Evolutionary conservation across 2,329 filamentous ascomycete genomes (phyloP).

Genomic region (Xylaria sp.): DNA sequence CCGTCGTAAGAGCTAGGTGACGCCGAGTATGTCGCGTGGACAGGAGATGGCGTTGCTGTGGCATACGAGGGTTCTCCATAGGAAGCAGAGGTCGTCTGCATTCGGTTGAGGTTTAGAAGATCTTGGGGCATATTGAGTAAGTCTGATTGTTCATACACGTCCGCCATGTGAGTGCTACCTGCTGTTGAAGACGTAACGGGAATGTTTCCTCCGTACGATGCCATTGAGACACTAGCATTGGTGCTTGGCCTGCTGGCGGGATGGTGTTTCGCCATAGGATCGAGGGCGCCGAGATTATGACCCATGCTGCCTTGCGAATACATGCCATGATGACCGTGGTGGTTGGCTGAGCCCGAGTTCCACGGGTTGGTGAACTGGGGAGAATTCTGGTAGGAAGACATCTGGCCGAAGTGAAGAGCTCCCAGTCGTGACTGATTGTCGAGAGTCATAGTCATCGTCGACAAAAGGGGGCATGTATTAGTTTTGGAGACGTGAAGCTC

Average conservation of each 20-base stretch:
- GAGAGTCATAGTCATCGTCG: conserved; percentile 93
- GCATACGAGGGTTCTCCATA: conserved; percentile 77
- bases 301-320: conserved; percentile 67
- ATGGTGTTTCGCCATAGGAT: conserved; percentile 66
- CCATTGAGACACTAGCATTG: conserved; percentile 69
- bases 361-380: conserved; percentile 93
- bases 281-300: conserved; percentile 66
- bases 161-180: conserved; percentile 72
- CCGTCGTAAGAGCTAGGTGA: conserved; percentile 78
- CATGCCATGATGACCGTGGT: conserved; percentile 69
- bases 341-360: conserved; percentile 69
- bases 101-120: conserved; percentile 74
- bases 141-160: conserved; percentile 69
- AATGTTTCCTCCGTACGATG: conserved; percentile 76
- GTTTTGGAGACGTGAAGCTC: conserved; percentile 44
- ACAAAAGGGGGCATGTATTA: conserved; percentile 40
- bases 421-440: conserved; percentile 88
- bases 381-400: conserved; percentile 73
- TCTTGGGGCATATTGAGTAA: conserved; percentile 80
- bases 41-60: conserved; percentile 73
- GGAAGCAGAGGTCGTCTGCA: conserved; percentile 69
- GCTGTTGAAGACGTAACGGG: conserved; percentile 79
- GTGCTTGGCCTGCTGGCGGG: conserved; percentile 65
- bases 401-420: conserved; percentile 81
- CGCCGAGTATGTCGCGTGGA: conserved; percentile 72